phyloP scores from a whole-genome alignment of 2,329 filamentous ascomycete species.

The Botrytis byssoidea region DNA sequence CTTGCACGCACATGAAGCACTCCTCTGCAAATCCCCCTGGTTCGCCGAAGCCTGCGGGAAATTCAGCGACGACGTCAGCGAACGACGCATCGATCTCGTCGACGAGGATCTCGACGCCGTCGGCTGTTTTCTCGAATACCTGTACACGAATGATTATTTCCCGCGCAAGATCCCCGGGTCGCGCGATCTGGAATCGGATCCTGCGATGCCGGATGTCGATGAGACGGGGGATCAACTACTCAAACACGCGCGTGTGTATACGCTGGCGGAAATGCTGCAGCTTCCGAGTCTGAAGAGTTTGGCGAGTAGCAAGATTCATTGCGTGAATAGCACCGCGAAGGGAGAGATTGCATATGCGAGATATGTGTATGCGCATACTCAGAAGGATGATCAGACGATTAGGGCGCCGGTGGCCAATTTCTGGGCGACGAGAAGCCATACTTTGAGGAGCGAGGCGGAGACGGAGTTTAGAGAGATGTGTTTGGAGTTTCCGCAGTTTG shows the following conservation, averaged over 20 bases:
- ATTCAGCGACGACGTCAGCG: slow-evolving; percentile 61
- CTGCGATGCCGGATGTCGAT: slow-evolving; percentile 64
- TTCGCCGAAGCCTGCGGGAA: slow-evolving; percentile 63
- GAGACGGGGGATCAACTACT: slow-evolving; percentile 79
- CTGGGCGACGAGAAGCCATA: slow-evolving; percentile 80
- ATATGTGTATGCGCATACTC: slow-evolving; percentile 81
- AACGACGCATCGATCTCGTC: slow-evolving; percentile 66
- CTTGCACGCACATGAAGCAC: slow-evolving; percentile 75
- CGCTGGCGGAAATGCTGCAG: slow-evolving; percentile 76
- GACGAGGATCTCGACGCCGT: slow-evolving; percentile 70
- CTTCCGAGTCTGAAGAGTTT: slow-evolving; percentile 68
- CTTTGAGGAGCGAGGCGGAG: slow-evolving; percentile 81
- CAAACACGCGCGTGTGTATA: slow-evolving; percentile 87
- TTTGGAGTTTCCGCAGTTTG: slow-evolving; percentile 86
- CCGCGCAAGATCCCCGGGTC: slow-evolving; percentile 63
- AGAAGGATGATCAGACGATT: slow-evolving; percentile 66
- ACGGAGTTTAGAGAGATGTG: slow-evolving; percentile 81
- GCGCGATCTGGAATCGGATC: slow-evolving; percentile 68
- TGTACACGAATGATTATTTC: slow-evolving; percentile 87
- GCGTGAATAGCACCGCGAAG: slow-evolving; percentile 80
- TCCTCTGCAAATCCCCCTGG: slow-evolving; percentile 72
- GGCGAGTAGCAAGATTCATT: slow-evolving; percentile 87
- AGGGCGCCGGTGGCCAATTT: slow-evolving; percentile 84
- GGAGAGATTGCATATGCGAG: slow-evolving; percentile 90
- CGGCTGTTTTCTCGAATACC: slow-evolving; percentile 76